phyloP scores from a whole-genome alignment of 1,139 yeast species.

The Tardiomyces digboiensis region DNA sequence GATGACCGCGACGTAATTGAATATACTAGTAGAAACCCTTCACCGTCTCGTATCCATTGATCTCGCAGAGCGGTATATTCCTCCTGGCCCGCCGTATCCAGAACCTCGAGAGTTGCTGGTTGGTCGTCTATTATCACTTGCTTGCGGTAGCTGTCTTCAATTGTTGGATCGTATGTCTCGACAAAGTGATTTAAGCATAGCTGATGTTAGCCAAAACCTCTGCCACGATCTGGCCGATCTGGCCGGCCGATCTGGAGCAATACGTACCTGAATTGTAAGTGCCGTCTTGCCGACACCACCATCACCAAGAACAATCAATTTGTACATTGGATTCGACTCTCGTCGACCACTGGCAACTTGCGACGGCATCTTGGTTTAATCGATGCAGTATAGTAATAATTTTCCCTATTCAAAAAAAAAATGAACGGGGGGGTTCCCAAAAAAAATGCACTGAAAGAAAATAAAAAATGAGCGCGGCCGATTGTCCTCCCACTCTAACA shows the following conservation, averaged over 20 bases:
- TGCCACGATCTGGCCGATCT: no score
- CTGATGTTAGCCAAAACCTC: constrained; percentile 17
- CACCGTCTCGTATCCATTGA: constrained; percentile 87
- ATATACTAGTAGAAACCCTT: constrained; percentile 83
- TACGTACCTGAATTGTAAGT: constrained; percentile 58
- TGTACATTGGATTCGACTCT: constrained; percentile 33
- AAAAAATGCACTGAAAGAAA: no score
- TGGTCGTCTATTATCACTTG: constrained; percentile 89
- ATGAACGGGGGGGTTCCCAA: no score
- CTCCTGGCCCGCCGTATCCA: constrained; percentile 98
- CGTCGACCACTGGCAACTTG: neutral
- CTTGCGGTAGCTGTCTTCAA: constrained; percentile 92
- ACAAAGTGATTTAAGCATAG: constrained; percentile 38
- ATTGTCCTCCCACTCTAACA: no score
- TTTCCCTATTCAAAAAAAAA: no score
- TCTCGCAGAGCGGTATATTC: constrained; percentile 96
- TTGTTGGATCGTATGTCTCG: constrained; percentile 96
- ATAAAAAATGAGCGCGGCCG: no score
- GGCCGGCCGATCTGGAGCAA: neutral
- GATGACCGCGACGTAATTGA: constrained; percentile 85
- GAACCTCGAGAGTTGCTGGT: constrained; percentile 82
- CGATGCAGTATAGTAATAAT: no score
- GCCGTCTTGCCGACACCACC: constrained; percentile 99
- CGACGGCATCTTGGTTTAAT: no score
- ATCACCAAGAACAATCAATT: constrained; percentile 93